Conservation (phyloP, 75 land plant genomes). For the Sequoiadendron giganteum region DNA sequence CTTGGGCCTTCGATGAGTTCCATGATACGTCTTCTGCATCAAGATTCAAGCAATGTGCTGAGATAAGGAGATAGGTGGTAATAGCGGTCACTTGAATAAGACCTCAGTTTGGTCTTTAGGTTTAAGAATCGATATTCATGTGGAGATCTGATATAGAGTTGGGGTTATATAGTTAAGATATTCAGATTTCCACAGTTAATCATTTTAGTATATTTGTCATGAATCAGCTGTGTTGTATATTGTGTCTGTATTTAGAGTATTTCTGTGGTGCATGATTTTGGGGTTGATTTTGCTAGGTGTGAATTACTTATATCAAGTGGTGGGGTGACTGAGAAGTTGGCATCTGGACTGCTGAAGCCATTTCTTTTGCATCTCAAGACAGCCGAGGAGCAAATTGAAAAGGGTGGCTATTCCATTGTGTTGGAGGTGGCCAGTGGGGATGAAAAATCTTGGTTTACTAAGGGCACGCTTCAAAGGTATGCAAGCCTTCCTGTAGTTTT, state of each 20-base stretch:
- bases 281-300: constrained; percentile 49
- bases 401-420: constrained; percentile 82
- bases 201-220: background rate
- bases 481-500: background rate
- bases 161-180: background rate
- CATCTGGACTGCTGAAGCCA: constrained; percentile 87
- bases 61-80: background rate
- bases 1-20: background rate
- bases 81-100: background rate
- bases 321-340: constrained; percentile 83
- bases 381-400: constrained; percentile 81
- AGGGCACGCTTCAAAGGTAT: constrained; percentile 91
- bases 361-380: constrained; percentile 84
- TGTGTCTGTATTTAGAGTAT: background rate
- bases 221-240: background rate
- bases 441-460: constrained; percentile 77
- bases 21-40: background rate
- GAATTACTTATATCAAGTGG: constrained; percentile 70
- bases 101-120: background rate
- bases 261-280: background rate
- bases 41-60: background rate
- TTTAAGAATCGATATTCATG: background rate
- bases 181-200: background rate
- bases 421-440: constrained; percentile 48
- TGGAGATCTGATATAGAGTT: background rate